Base-by-base conservation (phyloP, 495 filamentous ascomycete genomes). In the Durotheca rogersii region DNA sequence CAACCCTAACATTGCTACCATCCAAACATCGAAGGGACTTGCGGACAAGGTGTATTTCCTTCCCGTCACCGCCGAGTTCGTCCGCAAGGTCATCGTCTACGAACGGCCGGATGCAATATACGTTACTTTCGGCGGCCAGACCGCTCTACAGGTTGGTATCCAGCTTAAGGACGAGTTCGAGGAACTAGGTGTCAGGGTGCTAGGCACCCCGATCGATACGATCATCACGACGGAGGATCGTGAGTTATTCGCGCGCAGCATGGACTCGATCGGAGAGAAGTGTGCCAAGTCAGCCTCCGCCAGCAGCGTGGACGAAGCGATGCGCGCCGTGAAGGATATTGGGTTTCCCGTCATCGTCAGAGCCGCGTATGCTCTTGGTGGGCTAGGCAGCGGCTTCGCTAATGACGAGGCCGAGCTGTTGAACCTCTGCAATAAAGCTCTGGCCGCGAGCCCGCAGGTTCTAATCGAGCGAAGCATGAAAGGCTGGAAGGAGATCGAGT, bases 401-500 rank as follows among this genome's bases (percentile, higher is more conserved):
- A 84, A 96, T 37, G 82, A 96, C 68, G 86, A 94, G 69, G 70
- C 79, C n/a, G 81, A 97, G 67, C 74, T 98, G 35, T 72, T 87
- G 42, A 88, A 93, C 2, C 82, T 96, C n/a, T 98, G 93, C 74
- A 85, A 87, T 62, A 94, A 92, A 67, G 92, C 93, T 15, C 86
- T 98, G 57, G 90, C 93, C 9, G 93, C 87, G 44, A 95, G 90
- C 61, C 93, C 93, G 1, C 93, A 98, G 71, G 89, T 98, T 4
- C 76, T 98, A 23, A 91, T 98, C 52, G 93, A 98, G 73, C 82
- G 87, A 67, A 95, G 89, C 72, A 98, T 98, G 93, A 98, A 98
- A 71, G 93, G 93, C 36, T 98, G 93, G 93, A 98, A 98, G 71
- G 93, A 98, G 67, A 90, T 96, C 44, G 93, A 98, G 65, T 98